These are phyloP conservation scores for Colletotrichum lentis DNA, from an alignment of 2,329 filamentous ascomycete species.

Conservation along the genomic window DNA sequence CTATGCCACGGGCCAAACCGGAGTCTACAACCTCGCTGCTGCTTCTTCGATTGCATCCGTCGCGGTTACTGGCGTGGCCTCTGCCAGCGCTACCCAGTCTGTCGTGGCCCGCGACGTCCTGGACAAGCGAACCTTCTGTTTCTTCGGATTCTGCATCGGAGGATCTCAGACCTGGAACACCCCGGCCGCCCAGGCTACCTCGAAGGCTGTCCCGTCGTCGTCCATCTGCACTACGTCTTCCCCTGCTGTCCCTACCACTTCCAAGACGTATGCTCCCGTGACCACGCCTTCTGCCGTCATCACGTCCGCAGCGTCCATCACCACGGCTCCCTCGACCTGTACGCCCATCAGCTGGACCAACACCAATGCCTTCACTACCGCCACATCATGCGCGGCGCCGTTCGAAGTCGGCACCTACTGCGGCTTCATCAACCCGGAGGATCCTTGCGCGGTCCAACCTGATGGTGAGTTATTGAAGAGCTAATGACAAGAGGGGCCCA, in stretches of 20 bases:
- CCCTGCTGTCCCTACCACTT: background rate
- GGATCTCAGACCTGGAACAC: background rate
- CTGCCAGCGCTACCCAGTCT: constrained; percentile 24
- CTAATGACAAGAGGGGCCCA: background rate
- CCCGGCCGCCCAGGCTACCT: background rate
- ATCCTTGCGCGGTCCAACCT: constrained; percentile 30
- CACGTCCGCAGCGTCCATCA: constrained; percentile 6
- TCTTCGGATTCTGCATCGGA: constrained; percentile 8
- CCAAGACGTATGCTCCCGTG: background rate
- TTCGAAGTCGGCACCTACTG: constrained; percentile 33
- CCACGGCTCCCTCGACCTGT: constrained; percentile 16
- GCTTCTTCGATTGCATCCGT: constrained; percentile 5
- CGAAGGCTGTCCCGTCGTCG: constrained; percentile 1
- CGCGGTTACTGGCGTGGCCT: constrained; percentile 21
- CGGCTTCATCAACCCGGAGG: constrained; percentile 32
- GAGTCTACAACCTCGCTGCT: constrained; percentile 18
- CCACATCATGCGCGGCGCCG: constrained; percentile 5
- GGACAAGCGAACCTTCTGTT: constrained; percentile 15
- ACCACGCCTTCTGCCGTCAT: constrained; percentile 1
- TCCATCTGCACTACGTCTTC: background rate
- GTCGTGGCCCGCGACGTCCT: constrained; percentile 8
- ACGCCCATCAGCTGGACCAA: constrained; percentile 32
- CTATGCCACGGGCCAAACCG: constrained; percentile 13
- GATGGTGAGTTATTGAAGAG: constrained; percentile 3
- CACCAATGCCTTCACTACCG: constrained; percentile 25